phyloP scores from a whole-genome alignment of 306 rosid genomes.

The Fagus sylvatica region DNA sequence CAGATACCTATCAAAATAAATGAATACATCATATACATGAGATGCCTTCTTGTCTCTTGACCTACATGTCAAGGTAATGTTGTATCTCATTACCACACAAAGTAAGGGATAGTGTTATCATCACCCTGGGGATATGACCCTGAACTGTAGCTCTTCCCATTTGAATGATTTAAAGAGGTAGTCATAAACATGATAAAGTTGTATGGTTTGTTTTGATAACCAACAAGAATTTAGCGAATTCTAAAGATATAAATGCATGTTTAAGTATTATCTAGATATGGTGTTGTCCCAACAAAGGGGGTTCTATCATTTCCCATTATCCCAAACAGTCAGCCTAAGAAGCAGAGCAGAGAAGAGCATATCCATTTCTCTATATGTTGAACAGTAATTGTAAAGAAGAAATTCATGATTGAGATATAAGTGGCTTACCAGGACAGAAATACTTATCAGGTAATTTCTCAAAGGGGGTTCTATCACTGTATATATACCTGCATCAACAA shows the following conservation, averaged over 20 bases:
- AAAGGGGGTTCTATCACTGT: constrained; percentile 81
- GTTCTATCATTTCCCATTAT: not conserved
- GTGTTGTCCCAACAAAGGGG: not conserved
- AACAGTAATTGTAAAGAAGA: not conserved
- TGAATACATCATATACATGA: too few species aligned
- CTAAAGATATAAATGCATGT: not conserved
- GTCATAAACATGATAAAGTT: not conserved
- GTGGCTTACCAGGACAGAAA: constrained; percentile 75
- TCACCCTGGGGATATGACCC: not conserved
- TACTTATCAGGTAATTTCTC: constrained; percentile 74
- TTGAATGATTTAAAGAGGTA: not conserved
- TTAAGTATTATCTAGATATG: not conserved
- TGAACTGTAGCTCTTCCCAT: not conserved
- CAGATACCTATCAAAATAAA: too few species aligned
- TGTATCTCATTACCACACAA: not conserved
- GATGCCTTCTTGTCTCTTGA: too few species aligned
- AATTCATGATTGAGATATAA: not conserved
- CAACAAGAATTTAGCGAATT: constrained; percentile 3
- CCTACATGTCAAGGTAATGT: too few species aligned
- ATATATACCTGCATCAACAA: constrained; percentile 67
- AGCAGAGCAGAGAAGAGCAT: not conserved
- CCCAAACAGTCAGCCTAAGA: not conserved
- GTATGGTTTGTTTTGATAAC: not conserved
- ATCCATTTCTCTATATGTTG: not conserved
- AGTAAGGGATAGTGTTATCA: not conserved